A percentile compares a stretch with the other conserved stretches of the same genome.
These are phyloP conservation scores for Periconia sp. DNA, from an alignment of 2,329 filamentous ascomycete species.

Conservation along the genomic window DNA sequence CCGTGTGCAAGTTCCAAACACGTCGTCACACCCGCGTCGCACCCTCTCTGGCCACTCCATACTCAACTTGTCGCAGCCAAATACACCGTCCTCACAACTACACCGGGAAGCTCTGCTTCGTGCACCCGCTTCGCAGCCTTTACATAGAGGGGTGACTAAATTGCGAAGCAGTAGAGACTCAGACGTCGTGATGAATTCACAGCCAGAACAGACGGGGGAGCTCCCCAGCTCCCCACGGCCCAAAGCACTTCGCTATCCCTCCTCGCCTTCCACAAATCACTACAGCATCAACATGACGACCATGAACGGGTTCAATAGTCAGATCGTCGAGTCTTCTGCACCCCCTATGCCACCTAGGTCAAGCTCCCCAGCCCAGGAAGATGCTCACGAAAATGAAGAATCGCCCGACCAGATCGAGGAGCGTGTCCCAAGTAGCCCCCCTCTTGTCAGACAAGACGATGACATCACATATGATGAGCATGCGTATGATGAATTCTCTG, in stretches of 20 bases:
- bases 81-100: slow-evolving; percentile 26
- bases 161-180: slow-evolving; percentile 40
- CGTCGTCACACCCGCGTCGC: slow-evolving; percentile 42
- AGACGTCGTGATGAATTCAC: slow-evolving; percentile 54
- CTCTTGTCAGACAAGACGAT: slow-evolving; percentile 27
- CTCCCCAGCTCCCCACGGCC: slow-evolving; percentile 33
- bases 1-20: slow-evolving; percentile 44
- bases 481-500: slow-evolving; percentile 30
- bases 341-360: slow-evolving; percentile 34
- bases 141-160: slow-evolving; percentile 16
- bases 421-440: slow-evolving; percentile 46
- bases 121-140: slow-evolving; percentile 22
- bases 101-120: slow-evolving; percentile 26
- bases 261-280: slow-evolving; percentile 43
- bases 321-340: slow-evolving; percentile 38
- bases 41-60: slow-evolving; percentile 28
- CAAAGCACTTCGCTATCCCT: slow-evolving; percentile 39
- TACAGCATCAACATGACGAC: slow-evolving; percentile 47
- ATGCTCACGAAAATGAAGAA: slow-evolving; percentile 13
- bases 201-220: slow-evolving; percentile 41
- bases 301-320: slow-evolving; percentile 35
- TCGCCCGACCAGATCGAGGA: slow-evolving; percentile 26
- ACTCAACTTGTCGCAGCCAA: slow-evolving; percentile 23
- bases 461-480: slow-evolving; percentile 31
- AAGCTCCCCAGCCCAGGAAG: slow-evolving; percentile 17